Conservation (phyloP, 129 eudicot genomes). For the Flaveria sonorensis region DNA sequence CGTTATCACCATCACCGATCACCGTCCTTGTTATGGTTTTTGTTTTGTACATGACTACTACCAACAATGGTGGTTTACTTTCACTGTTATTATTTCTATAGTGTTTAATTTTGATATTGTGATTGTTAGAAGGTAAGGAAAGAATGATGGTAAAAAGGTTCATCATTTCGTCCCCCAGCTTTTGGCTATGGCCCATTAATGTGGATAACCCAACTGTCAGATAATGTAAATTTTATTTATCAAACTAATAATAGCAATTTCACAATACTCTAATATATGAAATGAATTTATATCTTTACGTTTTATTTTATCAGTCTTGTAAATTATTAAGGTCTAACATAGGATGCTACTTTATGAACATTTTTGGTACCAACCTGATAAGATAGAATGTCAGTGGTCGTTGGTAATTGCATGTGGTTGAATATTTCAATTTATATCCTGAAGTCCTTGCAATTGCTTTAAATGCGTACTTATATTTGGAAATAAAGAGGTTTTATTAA, state of each 20-base stretch:
- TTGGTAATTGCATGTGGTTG: constrained; percentile 7
- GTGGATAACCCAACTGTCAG: constrained; percentile 2
- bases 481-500: neutral
- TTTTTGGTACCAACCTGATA: constrained; percentile 24
- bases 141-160: constrained; percentile 10
- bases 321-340: constrained; percentile 6
- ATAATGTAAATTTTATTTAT: neutral
- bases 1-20: constrained; percentile 34
- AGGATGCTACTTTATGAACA: constrained; percentile 16
- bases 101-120: constrained; percentile 34
- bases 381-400: constrained; percentile 34
- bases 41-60: constrained; percentile 42
- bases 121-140: constrained; percentile 8
- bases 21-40: constrained; percentile 36
- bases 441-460: constrained; percentile 22
- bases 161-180: constrained; percentile 29
- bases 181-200: constrained; percentile 14
- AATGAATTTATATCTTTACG: neutral
- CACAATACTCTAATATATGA: neutral
- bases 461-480: neutral
- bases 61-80: constrained; percentile 34
- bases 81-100: constrained; percentile 33
- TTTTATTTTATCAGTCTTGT: neutral
- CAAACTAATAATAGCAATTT: neutral
- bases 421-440: constrained; percentile 22